Conservation (phyloP, 257 asterid genomes). For the Solanum bulbocastanum region DNA sequence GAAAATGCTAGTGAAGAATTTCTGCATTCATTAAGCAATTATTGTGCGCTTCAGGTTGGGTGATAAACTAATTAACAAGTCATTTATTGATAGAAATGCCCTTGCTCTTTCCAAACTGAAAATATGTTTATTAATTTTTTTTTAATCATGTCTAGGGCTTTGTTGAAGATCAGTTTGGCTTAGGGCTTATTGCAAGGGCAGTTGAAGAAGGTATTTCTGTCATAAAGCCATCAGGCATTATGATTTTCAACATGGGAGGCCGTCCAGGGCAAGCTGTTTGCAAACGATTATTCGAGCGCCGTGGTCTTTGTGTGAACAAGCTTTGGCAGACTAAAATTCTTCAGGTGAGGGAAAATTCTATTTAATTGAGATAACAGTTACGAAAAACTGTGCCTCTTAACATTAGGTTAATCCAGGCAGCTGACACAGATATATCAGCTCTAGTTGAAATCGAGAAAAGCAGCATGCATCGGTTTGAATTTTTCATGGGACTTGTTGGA, state of each 20-base stretch:
- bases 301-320: conserved; percentile 82
- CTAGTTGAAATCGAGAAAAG: conserved; percentile 94
- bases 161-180: conserved; percentile 98
- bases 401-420: conserved; percentile 63
- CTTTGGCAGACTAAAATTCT: conserved; percentile 99
- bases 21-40: conserved; percentile 74
- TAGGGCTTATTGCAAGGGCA: conserved; percentile 97
- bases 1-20: conserved; percentile 98
- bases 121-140: background rate
- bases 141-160: conserved; percentile 54
- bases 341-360: conserved; percentile 42
- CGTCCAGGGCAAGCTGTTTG: conserved; percentile 99
- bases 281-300: conserved; percentile 94
- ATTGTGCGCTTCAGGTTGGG: conserved; percentile 92
- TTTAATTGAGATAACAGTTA: background rate
- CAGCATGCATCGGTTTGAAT: conserved; percentile 97
- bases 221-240: conserved; percentile 88
- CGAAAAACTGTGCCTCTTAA: conserved; percentile 10
- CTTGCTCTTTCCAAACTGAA: background rate
- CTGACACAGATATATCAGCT: conserved; percentile 97
- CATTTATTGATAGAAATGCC: background rate
- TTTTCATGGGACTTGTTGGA: conserved; percentile 98
- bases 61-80: background rate
- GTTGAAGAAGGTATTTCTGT: conserved; percentile 98
- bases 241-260: conserved; percentile 99